These are phyloP conservation scores for Moesziomyces sp. DNA, from an alignment of 1,284 basidiomycete species.

Conservation along the genomic window DNA sequence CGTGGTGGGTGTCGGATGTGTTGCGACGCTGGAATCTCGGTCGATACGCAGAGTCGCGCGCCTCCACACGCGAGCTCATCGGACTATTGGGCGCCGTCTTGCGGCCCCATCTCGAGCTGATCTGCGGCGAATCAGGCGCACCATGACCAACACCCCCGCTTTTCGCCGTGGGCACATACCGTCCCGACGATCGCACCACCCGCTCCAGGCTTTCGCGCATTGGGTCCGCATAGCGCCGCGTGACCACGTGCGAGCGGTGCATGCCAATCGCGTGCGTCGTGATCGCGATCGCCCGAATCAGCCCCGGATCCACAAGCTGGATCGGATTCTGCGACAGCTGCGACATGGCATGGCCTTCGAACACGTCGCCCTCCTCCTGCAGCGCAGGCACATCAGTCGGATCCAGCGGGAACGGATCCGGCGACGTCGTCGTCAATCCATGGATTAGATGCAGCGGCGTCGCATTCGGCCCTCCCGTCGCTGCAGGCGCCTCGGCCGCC, in stretches of 20 bases:
- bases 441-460: constrained; percentile 66
- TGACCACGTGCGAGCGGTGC: constrained; percentile 61
- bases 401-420: constrained; percentile 62
- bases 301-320: constrained; percentile 55
- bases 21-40: constrained; percentile 23
- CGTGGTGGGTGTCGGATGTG: constrained; percentile 20
- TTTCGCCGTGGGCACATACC: constrained; percentile 12
- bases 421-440: constrained; percentile 59
- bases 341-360: constrained; percentile 24
- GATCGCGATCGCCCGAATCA: constrained; percentile 63
- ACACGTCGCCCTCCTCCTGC: constrained; percentile 36
- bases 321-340: constrained; percentile 15
- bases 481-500: constrained; percentile 28
- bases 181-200: constrained; percentile 47
- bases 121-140: constrained; percentile 23
- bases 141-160: background rate
- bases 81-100: constrained; percentile 50
- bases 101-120: constrained; percentile 35
- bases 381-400: constrained; percentile 58
- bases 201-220: constrained; percentile 58
- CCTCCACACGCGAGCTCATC: constrained; percentile 13
- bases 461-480: constrained; percentile 61
- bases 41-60: constrained; percentile 10
- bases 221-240: constrained; percentile 63
- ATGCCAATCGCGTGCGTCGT: constrained; percentile 61